Evolutionary conservation across 1,284 basidiomycete species (phyloP).

Genomic region (Sporisorium graminicola): DNA sequence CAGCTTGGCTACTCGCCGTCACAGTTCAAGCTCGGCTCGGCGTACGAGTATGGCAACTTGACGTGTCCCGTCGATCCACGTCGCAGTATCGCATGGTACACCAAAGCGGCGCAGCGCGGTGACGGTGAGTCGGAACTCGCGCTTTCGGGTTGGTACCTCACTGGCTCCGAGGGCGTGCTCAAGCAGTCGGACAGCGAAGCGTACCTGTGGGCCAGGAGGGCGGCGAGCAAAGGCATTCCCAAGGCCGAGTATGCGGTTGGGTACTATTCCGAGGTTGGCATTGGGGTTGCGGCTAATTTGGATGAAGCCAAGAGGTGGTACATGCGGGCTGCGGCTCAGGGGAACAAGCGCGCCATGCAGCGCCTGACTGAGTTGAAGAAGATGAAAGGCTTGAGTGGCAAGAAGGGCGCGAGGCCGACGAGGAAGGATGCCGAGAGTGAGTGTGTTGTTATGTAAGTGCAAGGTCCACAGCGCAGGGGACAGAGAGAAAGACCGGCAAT

Average conservation of each 20-base stretch:
- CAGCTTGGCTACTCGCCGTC: slow-evolving; percentile 93
- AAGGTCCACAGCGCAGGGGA: too few species aligned
- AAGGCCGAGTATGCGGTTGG: slow-evolving; percentile 83
- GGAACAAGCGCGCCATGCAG: slow-evolving; percentile 94
- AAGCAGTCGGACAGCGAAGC: slow-evolving; percentile 98
- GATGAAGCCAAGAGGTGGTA: slow-evolving; percentile 99
- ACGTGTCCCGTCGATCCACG: slow-evolving; percentile 92
- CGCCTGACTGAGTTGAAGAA: slow-evolving; percentile 82
- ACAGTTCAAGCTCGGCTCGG: slow-evolving; percentile 94
- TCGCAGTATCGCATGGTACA: slow-evolving; percentile 97
- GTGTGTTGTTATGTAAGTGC: slow-evolving; percentile 55
- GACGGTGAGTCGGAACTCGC: slow-evolving; percentile 95
- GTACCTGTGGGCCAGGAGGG: slow-evolving; percentile 75
- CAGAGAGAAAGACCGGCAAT: too few species aligned
- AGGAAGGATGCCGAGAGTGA: slow-evolving; percentile 61
- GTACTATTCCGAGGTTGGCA: slow-evolving; percentile 95
- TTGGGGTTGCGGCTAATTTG: slow-evolving; percentile 93
- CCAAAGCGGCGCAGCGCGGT: slow-evolving; percentile 94
- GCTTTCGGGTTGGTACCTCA: slow-evolving; percentile 94
- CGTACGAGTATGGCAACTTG: slow-evolving; percentile 91
- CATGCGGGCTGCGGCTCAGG: slow-evolving; percentile 86
- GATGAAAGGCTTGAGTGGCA: slow-evolving; percentile 56
- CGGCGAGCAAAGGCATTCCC: slow-evolving; percentile 71
- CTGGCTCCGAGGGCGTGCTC: slow-evolving; percentile 85
- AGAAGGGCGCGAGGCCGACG: slow-evolving; percentile 58